phyloP scores from a whole-genome alignment of 352 stramenopile genomes.

The Phytopythium vexans region DNA sequence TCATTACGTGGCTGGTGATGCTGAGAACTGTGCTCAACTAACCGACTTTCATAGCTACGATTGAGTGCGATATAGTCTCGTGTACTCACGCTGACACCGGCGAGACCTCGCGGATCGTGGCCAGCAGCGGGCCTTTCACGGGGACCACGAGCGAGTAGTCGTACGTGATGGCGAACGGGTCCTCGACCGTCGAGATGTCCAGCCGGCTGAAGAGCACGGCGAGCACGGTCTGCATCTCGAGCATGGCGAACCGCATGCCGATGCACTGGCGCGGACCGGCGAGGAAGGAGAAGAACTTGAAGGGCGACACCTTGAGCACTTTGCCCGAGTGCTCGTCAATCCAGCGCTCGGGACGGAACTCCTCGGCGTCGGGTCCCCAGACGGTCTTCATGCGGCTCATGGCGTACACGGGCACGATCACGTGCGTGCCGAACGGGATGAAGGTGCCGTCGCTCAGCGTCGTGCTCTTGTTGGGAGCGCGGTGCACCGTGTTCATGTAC shows the following conservation, averaged over 20 bases:
- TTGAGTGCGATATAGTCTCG: no score
- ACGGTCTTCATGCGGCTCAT: constrained; percentile 42
- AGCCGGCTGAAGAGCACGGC: constrained; percentile 47
- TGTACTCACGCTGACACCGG: background rate
- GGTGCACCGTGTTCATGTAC: constrained; percentile 38
- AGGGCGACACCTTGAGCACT: constrained; percentile 33
- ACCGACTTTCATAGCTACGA: background rate
- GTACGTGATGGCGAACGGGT: constrained; percentile 43
- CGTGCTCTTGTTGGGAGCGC: constrained; percentile 36
- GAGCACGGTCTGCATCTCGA: constrained; percentile 70
- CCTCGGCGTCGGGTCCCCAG: constrained; percentile 54
- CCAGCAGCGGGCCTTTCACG: constrained; percentile 33
- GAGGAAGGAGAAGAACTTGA: constrained; percentile 72
- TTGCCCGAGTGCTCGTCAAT: constrained; percentile 36
- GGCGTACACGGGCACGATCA: constrained; percentile 50
- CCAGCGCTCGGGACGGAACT: constrained; percentile 53
- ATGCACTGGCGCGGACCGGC: constrained; percentile 64
- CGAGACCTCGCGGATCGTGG: constrained; percentile 16
- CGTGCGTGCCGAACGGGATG: constrained; percentile 38
- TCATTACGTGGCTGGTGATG: background rate
- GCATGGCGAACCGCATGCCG: constrained; percentile 54
- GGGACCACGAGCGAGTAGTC: constrained; percentile 25
- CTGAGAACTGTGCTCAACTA: background rate
- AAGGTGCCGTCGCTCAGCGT: constrained; percentile 69
- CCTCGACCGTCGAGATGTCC: constrained; percentile 31